Conservation (phyloP, 495 filamentous ascomycete genomes). For the Aspergillus saccharolyticus region DNA sequence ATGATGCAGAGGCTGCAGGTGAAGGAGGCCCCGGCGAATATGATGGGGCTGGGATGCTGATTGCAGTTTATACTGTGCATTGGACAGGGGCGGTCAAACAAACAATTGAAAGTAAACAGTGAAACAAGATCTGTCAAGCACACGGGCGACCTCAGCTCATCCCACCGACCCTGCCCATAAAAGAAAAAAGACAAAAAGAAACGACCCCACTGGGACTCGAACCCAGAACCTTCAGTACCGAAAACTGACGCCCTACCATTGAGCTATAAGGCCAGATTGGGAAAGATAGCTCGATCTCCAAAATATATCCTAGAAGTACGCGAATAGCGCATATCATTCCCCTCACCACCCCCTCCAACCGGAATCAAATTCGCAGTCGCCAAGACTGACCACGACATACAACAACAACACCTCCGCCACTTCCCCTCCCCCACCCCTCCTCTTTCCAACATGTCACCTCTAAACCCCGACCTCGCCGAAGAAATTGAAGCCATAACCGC, state of each 20-base stretch:
- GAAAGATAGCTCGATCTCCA: background rate
- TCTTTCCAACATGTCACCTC: conserved; percentile 13
- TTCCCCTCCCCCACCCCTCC: background rate
- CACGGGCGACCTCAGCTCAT: too few relatives aligned
- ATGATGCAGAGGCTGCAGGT: conserved; percentile 15
- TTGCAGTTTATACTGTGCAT: background rate
- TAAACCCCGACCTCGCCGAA: conserved; percentile 64
- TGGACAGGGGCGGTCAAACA: too few relatives aligned
- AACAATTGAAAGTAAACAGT: too few relatives aligned
- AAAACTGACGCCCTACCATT: conserved; percentile 8
- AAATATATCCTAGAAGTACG: background rate
- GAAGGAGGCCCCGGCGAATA: conserved; percentile 14
- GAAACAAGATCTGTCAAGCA: too few relatives aligned
- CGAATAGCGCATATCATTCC: too few relatives aligned
- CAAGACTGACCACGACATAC: background rate
- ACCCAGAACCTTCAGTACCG: conserved; percentile 7
- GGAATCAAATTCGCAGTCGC: background rate
- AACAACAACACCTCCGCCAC: background rate
- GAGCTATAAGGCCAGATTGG: conserved; percentile 2
- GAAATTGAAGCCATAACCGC: conserved; percentile 89
- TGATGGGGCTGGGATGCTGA: conserved; percentile 27
- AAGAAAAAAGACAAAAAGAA: background rate
- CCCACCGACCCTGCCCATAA: too few relatives aligned
- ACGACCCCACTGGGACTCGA: conserved; percentile 6
- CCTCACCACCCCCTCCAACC: background rate